Conservation (phyloP, 73 alveolate genomes). For the Durusdinium trenchii region DNA sequence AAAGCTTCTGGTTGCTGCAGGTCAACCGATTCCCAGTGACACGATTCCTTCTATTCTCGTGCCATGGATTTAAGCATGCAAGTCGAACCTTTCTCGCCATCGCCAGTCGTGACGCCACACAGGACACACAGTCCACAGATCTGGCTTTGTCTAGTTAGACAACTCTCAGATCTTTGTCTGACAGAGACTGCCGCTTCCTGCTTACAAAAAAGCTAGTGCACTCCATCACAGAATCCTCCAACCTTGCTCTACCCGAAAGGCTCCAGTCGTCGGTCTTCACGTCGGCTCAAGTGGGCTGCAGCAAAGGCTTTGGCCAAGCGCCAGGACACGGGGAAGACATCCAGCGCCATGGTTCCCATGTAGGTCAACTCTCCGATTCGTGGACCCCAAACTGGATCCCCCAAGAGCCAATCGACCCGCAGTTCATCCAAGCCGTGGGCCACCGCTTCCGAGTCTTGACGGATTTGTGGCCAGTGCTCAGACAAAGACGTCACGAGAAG, state of each 20-base stretch:
- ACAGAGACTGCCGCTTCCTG: too few species aligned
- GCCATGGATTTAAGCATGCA: too few species aligned
- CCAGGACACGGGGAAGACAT: constrained; percentile 40
- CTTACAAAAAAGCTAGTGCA: too few species aligned
- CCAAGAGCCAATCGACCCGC: constrained; percentile 91
- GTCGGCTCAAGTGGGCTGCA: constrained; percentile 63
- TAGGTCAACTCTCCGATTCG: constrained; percentile 94
- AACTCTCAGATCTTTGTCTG: too few species aligned
- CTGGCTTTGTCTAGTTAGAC: too few species aligned
- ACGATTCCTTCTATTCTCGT: too few species aligned
- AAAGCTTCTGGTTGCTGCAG: too few species aligned
- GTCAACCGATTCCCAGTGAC: too few species aligned
- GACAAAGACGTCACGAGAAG: not conserved
- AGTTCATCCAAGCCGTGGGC: constrained; percentile 65
- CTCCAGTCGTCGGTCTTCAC: not conserved
- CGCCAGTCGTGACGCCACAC: too few species aligned
- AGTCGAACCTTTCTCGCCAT: too few species aligned
- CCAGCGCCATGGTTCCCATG: constrained; percentile 94
- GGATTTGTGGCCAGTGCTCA: not conserved
- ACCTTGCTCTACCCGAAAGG: not conserved
- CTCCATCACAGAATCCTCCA: not conserved
- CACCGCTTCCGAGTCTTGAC: not conserved
- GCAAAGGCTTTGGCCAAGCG: constrained; percentile 83
- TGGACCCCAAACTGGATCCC: constrained; percentile 41
- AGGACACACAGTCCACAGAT: too few species aligned